Percentiles rank a stretch among this genome's conserved stretches.
These are phyloP conservation scores for Aspergillus olivimuriae DNA, from an alignment of 495 filamentous ascomycete genomes.

Conservation along the genomic window DNA sequence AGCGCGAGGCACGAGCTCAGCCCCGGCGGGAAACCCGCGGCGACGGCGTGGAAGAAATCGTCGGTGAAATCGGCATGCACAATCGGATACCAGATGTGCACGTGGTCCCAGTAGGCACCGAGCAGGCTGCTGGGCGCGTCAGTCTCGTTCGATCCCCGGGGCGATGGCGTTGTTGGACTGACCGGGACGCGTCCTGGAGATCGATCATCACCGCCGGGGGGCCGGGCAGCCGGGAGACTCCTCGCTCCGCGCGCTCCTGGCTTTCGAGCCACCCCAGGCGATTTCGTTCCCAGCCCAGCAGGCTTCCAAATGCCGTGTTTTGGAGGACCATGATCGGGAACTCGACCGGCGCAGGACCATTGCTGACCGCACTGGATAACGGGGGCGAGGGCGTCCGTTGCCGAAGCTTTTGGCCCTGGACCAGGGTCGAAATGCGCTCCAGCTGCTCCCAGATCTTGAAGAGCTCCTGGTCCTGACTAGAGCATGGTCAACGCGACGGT, in stretches of 20 bases:
- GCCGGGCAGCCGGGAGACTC: too few relatives aligned
- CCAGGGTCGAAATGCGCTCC: background rate
- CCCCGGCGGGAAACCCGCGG: background rate
- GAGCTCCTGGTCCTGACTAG: background rate
- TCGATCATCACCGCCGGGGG: too few relatives aligned
- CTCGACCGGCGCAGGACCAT: background rate
- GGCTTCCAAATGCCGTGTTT: background rate
- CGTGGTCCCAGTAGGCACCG: background rate
- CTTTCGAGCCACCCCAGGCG: too few relatives aligned
- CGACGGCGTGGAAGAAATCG: background rate
- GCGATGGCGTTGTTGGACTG: too few relatives aligned
- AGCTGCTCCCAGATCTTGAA: background rate
- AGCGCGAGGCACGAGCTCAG: background rate
- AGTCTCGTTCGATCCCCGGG: too few relatives aligned
- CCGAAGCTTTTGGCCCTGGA: background rate
- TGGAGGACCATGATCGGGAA: background rate
- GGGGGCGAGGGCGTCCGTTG: too few relatives aligned
- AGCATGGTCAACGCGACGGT: too few relatives aligned
- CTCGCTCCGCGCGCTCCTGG: too few relatives aligned
- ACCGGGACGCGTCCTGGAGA: too few relatives aligned
- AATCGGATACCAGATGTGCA: slow-evolving; percentile 5
- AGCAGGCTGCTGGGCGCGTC: too few relatives aligned
- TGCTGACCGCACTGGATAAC: too few relatives aligned
- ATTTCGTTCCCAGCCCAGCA: background rate
- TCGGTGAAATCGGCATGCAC: slow-evolving; percentile 1